These are phyloP conservation scores for Heracleum sosnowskyi DNA, from an alignment of 129 eudicot species.

Conservation along the genomic window DNA sequence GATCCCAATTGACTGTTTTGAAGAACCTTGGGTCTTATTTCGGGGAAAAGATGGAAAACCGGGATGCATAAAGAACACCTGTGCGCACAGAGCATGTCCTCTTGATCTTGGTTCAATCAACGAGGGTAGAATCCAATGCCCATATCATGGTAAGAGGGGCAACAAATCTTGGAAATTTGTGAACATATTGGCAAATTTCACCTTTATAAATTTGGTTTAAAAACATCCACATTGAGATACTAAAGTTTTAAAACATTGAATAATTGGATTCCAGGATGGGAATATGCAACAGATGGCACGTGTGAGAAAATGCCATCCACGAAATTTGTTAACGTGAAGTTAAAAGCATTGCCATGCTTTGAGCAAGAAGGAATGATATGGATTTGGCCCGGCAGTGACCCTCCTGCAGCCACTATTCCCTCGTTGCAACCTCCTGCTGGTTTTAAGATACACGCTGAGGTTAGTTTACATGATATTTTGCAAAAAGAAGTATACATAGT, in stretches of 20 bases:
- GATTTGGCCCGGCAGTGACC: slow-evolving; percentile 97
- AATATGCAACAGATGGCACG: slow-evolving; percentile 75
- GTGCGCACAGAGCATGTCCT: slow-evolving; percentile 99
- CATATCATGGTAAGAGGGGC: slow-evolving; percentile 69
- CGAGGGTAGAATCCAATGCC: slow-evolving; percentile 96
- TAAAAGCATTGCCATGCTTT: slow-evolving; percentile 71
- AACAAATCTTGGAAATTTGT: neutral
- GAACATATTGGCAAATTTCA: neutral
- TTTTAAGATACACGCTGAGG: slow-evolving; percentile 95
- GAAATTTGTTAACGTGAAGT: slow-evolving; percentile 59
- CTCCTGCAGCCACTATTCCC: slow-evolving; percentile 68
- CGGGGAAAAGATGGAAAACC: slow-evolving; percentile 98
- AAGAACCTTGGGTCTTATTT: slow-evolving; percentile 93
- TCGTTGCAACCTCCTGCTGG: slow-evolving; percentile 84
- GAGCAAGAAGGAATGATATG: slow-evolving; percentile 96
- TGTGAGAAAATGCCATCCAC: slow-evolving; percentile 99
- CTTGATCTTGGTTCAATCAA: slow-evolving; percentile 86
- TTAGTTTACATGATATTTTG: slow-evolving; percentile 11
- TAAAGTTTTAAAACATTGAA: slow-evolving; percentile 1
- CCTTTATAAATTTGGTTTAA: neutral
- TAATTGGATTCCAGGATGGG: slow-evolving; percentile 61
- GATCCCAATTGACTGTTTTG: slow-evolving; percentile 90
- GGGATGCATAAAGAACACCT: slow-evolving; percentile 88
- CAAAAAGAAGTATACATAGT: neutral
- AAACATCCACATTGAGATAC: neutral